Base-by-base conservation (phyloP, 2,329 filamentous ascomycete genomes). In the Talaromyces sp. region DNA sequence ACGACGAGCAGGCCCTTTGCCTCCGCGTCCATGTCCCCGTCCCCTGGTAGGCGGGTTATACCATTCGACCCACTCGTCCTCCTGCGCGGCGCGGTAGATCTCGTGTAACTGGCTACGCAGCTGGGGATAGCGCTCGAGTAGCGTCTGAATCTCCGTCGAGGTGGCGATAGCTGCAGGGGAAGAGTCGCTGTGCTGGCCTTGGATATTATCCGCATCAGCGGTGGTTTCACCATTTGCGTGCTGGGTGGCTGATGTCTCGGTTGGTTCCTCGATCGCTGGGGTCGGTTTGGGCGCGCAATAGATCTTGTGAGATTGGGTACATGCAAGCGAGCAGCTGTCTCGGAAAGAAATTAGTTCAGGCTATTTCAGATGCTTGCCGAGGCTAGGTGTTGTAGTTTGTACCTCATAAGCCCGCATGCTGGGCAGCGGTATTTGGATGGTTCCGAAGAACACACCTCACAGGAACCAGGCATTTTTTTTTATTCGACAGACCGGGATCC, bases 241-340 rank as follows among this genome's bases (percentile, higher is more conserved):
- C 10, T 45, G 37, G 13, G 24, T 5, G 24, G 49, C 47, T 2
- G 51, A n/a, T 41, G 55, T 50, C 10, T 54, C 49, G 37, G 54
- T 51, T 24, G 57, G 32, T 29, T 61, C 56, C 32, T 56, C 50
- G 43, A 51, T 58, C 17, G 60, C 45, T 19, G 57, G 54, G 16
- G 51, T 46, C 27, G 58, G 49, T 57, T 67, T 67, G n/a, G 71
- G 69, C 17, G 65, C 63, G 55, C 76, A 79, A 51, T 71, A 71
- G 16, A 69, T 68, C 60, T 77, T 77, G 60, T 79, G 76, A 4
- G 69, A 65, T 49, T 77, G 72, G 33, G 74, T 75, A 60, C 77
- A 79, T 29, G 63, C 67, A 33, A 79, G 69, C 9, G 77, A 79
- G 51, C 77, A 79, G 57, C 77, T 79, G 56, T 3, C 24, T 39